Evolutionary conservation across 106 monocot genomes (phyloP).

Genomic region (Agapanthus africanus): DNA sequence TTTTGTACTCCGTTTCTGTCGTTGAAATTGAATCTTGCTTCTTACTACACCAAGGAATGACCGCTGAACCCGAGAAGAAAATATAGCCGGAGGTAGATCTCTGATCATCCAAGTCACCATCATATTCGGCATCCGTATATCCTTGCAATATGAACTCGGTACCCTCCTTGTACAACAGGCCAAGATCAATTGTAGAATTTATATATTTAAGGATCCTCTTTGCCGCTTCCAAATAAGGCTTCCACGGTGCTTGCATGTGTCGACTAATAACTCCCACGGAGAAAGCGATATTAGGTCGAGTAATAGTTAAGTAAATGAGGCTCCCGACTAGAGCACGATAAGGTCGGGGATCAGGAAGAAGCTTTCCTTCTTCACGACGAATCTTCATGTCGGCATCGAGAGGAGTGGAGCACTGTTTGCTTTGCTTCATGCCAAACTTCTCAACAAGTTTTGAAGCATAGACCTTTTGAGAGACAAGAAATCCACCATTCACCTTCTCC

Average conservation of each 20-base stretch:
- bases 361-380: background rate
- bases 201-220: constrained; percentile 7
- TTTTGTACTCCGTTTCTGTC: background rate
- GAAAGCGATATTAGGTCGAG: background rate
- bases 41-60: constrained; percentile 2
- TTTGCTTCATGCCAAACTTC: background rate
- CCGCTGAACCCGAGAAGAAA: background rate
- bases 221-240: background rate
- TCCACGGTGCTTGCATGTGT: background rate
- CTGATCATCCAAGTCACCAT: background rate
- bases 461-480: background rate
- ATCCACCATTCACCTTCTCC: background rate
- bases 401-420: background rate
- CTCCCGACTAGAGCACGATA: background rate
- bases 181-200: background rate
- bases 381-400: background rate
- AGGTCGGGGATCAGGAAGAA: background rate
- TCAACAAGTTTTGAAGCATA: background rate
- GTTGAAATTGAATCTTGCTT: constrained; percentile 1
- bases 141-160: background rate
- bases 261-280: background rate
- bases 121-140: background rate
- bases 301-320: constrained; percentile 4
- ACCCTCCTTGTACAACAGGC: background rate
- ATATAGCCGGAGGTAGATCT: constrained; percentile 1